Evolutionary conservation across 257 asterid genomes (phyloP).

Genomic region (Solanum virginianum): DNA sequence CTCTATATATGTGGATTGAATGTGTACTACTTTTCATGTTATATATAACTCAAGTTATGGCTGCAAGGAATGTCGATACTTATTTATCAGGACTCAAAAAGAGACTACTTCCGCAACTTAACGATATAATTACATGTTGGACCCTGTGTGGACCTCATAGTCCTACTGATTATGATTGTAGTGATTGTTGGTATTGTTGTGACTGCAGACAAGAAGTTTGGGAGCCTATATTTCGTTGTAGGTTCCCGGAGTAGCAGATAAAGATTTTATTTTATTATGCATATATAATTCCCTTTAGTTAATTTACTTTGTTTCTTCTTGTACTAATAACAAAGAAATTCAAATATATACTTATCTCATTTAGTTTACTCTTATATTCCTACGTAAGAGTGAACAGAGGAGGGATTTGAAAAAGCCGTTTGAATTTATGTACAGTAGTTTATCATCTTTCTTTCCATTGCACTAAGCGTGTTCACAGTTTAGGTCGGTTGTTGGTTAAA

Average conservation of each 20-base stretch:
- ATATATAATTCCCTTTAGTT: no score
- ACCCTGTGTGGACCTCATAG: background rate
- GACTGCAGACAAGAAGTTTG: background rate
- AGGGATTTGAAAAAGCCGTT: no score
- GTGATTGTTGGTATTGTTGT: background rate
- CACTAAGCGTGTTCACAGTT: no score
- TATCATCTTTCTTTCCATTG: no score
- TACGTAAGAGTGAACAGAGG: no score
- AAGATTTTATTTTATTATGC: background rate
- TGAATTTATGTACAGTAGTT: no score
- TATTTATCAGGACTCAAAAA: background rate
- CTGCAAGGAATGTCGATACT: background rate
- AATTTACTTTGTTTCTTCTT: no score
- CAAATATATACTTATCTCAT: no score
- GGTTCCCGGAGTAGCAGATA: background rate
- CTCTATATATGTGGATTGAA: background rate
- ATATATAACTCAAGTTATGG: background rate
- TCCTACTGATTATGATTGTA: background rate
- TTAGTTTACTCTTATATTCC: no score
- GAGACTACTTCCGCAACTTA: background rate
- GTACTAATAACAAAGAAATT: no score
- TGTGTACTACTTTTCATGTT: background rate
- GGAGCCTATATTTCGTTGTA: background rate
- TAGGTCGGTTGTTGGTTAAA: no score
- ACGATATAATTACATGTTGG: background rate